Conservation (phyloP, 176 grass and related monocot species). For the Aegilops bicornis region DNA sequence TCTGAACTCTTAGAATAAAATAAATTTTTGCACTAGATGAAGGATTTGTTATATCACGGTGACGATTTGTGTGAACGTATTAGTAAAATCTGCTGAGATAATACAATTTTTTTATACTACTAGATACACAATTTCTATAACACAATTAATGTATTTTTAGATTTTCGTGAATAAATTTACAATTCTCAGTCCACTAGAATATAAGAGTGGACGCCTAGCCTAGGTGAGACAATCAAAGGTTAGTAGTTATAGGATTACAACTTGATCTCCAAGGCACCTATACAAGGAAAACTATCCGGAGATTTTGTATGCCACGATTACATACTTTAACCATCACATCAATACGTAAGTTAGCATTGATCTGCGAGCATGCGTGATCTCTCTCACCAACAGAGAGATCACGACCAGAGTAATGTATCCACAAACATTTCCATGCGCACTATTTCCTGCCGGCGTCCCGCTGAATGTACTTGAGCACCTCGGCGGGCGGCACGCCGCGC, state of each 20-base stretch:
- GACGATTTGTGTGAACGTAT: too few species aligned
- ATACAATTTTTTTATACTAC: too few species aligned
- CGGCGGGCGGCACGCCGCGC: constrained; percentile 43
- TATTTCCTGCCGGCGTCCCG: constrained; percentile 31
- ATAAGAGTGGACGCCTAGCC: too few species aligned
- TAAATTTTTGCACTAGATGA: too few species aligned
- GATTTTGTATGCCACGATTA: neutral
- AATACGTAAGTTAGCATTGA: neutral
- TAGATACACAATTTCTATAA: too few species aligned
- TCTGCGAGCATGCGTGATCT: too few species aligned
- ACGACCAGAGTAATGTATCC: neutral
- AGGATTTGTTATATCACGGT: too few species aligned
- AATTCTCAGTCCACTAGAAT: neutral
- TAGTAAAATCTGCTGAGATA: neutral
- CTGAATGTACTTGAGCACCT: constrained; percentile 43
- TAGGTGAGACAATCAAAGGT: neutral
- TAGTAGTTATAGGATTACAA: neutral
- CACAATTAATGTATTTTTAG: neutral
- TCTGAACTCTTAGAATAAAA: too few species aligned
- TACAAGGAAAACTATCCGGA: neutral
- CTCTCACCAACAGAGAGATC: neutral
- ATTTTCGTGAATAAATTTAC: neutral
- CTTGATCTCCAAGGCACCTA: neutral
- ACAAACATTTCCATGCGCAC: neutral
- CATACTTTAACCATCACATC: neutral